A percentile compares a stretch with the other conserved stretches of the same genome.
Evolutionary conservation across 2,329 filamentous ascomycete genomes (phyloP).

Genomic region (Penicillium sp.): DNA sequence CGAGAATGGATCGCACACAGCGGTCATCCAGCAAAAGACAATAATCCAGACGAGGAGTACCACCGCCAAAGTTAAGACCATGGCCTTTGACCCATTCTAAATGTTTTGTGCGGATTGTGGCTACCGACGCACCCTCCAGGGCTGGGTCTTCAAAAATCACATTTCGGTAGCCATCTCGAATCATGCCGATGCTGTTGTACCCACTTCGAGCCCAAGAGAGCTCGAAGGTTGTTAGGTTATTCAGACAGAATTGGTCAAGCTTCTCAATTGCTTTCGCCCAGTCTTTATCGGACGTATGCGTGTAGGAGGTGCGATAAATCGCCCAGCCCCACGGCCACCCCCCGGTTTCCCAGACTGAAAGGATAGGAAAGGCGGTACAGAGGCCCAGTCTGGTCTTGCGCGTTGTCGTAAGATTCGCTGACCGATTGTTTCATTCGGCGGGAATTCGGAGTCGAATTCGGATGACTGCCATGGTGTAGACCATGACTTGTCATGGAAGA

Average conservation of each 20-base stretch:
- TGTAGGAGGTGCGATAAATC: conserved; percentile 1
- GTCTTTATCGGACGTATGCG: neutral
- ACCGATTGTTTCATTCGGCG: neutral
- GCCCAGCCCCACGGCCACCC: conserved; percentile 1
- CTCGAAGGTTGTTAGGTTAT: neutral
- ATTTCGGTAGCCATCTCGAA: conserved; percentile 12
- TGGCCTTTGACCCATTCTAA: conserved; percentile 8
- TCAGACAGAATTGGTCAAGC: conserved; percentile 4
- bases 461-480: neutral
- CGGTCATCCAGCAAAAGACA: conserved; percentile 8
- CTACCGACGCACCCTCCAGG: conserved; percentile 6
- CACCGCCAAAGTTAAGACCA: neutral
- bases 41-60: conserved; percentile 6
- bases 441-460: neutral
- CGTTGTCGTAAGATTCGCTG: neutral
- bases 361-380: neutral
- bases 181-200: neutral
- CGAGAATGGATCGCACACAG: conserved; percentile 9
- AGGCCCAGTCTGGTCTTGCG: neutral
- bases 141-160: conserved; percentile 7
- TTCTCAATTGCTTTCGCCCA: conserved; percentile 6
- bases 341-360: neutral
- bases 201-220: neutral
- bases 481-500: neutral
- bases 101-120: conserved; percentile 3